Conservation (phyloP, 2,329 filamentous ascomycete genomes). For the Curvularia sp. region DNA sequence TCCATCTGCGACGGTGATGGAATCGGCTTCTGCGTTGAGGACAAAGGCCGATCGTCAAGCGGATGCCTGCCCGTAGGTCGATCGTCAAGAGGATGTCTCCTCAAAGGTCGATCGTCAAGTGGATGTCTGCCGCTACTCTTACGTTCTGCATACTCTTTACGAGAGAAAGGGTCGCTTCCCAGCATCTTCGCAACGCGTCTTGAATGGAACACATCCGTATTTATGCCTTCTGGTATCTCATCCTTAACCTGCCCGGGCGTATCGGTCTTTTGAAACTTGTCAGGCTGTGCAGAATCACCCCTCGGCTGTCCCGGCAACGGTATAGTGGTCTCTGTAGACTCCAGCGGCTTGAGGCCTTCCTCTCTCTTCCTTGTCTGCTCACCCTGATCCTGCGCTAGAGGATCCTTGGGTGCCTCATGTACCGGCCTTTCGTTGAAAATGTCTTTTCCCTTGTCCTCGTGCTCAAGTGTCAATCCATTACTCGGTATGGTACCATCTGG, state of each 20-base stretch:
- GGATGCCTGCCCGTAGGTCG: conserved; percentile 21
- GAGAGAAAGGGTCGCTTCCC: conserved; percentile 53
- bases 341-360: conserved; percentile 47
- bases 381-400: conserved; percentile 40
- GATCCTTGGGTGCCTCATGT: conserved; percentile 49
- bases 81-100: conserved; percentile 21
- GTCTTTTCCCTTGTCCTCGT: conserved; percentile 44
- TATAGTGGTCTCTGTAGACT: conserved; percentile 54
- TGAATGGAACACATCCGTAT: conserved; percentile 69
- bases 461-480: conserved; percentile 41
- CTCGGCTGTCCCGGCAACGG: conserved; percentile 44
- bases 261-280: conserved; percentile 51
- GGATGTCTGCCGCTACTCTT: conserved; percentile 32
- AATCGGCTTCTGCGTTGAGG: conserved; percentile 17
- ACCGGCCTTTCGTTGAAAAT: conserved; percentile 42
- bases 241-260: conserved; percentile 46
- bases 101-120: conserved; percentile 19
- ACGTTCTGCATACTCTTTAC: conserved; percentile 46
- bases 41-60: conserved; percentile 20
- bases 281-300: conserved; percentile 48
- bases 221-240: conserved; percentile 64
- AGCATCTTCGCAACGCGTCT: conserved; percentile 64
- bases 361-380: conserved; percentile 21
- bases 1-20: conserved; percentile 22
- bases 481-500: conserved; percentile 62